Conservation (phyloP, 2,329 filamentous ascomycete species). For the Ceratocystis papillata region DNA sequence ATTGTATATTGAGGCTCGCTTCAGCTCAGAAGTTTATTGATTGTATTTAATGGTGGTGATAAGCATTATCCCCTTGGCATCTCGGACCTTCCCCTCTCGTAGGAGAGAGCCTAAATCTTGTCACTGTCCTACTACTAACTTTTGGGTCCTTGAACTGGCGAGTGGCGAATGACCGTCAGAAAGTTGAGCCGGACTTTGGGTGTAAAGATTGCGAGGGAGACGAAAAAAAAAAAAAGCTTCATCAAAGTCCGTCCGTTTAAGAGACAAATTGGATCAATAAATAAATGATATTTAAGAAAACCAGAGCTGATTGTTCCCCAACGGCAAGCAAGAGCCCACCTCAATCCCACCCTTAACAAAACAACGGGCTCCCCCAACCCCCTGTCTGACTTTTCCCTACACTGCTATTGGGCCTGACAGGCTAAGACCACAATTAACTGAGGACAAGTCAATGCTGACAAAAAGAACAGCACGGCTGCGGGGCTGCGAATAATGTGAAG, state of each 20-base stretch:
- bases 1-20: background rate
- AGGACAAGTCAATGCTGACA: background rate
- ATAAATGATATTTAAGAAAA: background rate
- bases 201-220: background rate
- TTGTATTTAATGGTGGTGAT: background rate
- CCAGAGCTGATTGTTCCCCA: slow-evolving; percentile 20
- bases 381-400: slow-evolving; percentile 7
- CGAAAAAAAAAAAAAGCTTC: background rate
- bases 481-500: background rate
- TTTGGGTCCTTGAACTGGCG: background rate
- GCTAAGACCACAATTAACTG: background rate
- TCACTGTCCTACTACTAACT: background rate
- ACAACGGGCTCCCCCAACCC: slow-evolving; percentile 19
- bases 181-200: background rate
- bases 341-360: slow-evolving; percentile 19
- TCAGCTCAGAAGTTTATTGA: background rate
- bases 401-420: background rate
- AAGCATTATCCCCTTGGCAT: background rate
- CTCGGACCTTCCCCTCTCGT: background rate
- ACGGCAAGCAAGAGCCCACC: slow-evolving; percentile 19
- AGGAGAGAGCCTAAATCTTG: background rate
- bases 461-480: background rate
- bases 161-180: background rate
- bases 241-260: background rate
- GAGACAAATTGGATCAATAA: background rate